Evolutionary conservation across 2,329 filamentous ascomycete genomes (phyloP).

Genomic region (Nothomitra cinnamomea): DNA sequence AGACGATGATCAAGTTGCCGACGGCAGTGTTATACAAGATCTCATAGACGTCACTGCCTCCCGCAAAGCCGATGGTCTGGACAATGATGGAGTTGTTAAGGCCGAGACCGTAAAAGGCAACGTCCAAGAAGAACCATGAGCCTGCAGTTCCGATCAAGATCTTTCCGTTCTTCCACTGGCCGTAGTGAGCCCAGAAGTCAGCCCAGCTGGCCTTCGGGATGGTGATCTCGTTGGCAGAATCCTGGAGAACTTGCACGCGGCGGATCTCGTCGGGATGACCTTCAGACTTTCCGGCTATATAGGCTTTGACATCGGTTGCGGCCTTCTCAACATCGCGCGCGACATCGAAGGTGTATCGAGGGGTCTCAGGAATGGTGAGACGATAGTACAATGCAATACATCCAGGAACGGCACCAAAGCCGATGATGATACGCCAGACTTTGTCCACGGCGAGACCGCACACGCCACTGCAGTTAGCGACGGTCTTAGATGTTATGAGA

Average conservation of each 20-base stretch:
- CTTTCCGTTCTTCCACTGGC: conserved; percentile 52
- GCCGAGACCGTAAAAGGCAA: conserved; percentile 49
- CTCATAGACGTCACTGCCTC: conserved; percentile 46
- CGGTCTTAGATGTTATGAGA: conserved; percentile 33
- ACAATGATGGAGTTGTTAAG: conserved; percentile 64
- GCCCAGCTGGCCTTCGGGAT: conserved; percentile 52
- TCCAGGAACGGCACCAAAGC: conserved; percentile 64
- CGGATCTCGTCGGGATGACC: conserved; percentile 49
- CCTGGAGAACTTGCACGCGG: conserved; percentile 39
- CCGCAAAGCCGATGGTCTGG: conserved; percentile 51
- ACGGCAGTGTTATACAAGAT: conserved; percentile 57
- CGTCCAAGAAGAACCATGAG: conserved; percentile 71
- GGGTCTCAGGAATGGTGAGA: conserved; percentile 74
- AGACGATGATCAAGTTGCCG: conserved; percentile 63
- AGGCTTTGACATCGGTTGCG: conserved; percentile 55
- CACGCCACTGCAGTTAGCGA: conserved; percentile 39
- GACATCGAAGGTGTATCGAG: conserved; percentile 75
- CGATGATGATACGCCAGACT: conserved; percentile 73
- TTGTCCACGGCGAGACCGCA: conserved; percentile 64
- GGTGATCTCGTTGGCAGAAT: conserved; percentile 36
- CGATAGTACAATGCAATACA: conserved; percentile 74
- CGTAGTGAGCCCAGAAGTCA: conserved; percentile 58
- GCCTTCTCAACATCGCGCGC: conserved; percentile 58
- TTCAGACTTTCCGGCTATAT: conserved; percentile 46
- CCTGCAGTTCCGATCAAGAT: conserved; percentile 63